A percentile compares a stretch with the other conserved stretches of the same genome.
phyloP scores from a whole-genome alignment of 2,329 filamentous ascomycete species.

The Pestalotiopsis sp. region DNA sequence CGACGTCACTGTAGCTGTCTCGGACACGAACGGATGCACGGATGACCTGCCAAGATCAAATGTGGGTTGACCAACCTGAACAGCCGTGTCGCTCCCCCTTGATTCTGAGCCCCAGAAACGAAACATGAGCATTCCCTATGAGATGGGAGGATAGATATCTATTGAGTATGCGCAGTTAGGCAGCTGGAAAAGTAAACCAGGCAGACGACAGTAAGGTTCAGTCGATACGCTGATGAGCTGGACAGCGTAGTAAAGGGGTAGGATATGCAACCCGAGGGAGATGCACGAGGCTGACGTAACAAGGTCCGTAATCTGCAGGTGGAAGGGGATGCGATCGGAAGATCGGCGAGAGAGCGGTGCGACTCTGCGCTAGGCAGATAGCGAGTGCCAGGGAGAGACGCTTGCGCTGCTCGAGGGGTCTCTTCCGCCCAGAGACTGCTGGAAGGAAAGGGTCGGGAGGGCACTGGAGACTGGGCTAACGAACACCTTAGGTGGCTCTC shows the following conservation, averaged over 20 bases:
- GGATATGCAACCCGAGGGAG: conserved; percentile 27
- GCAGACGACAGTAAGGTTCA: conserved; percentile 6
- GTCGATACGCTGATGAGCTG: conserved; percentile 11
- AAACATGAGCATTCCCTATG: conserved; percentile 57
- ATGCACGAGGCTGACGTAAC: conserved; percentile 36
- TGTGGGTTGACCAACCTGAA: conserved; percentile 45
- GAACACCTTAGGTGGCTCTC: conserved; percentile 12
- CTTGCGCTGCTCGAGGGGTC: conserved; percentile 1
- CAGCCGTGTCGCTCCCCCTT: conserved; percentile 57
- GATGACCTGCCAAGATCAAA: conserved; percentile 34
- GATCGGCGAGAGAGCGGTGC: conserved; percentile 15
- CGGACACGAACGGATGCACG: conserved; percentile 34
- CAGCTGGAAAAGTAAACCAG: conserved; percentile 12
- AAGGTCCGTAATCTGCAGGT: conserved; percentile 18
- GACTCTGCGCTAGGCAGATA: conserved; percentile 8
- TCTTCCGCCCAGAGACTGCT: neutral
- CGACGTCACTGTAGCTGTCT: conserved; percentile 22
- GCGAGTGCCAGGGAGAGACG: conserved; percentile 1
- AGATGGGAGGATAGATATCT: neutral
- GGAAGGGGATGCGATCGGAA: conserved; percentile 13
- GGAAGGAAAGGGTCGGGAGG: neutral
- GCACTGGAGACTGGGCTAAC: neutral
- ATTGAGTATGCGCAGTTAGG: conserved; percentile 2
- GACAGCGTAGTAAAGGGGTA: conserved; percentile 19
- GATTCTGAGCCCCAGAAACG: conserved; percentile 62